These are phyloP conservation scores for Phytophthora constricta DNA, from an alignment of 352 stramenopile genomes.

Conservation along the genomic window DNA sequence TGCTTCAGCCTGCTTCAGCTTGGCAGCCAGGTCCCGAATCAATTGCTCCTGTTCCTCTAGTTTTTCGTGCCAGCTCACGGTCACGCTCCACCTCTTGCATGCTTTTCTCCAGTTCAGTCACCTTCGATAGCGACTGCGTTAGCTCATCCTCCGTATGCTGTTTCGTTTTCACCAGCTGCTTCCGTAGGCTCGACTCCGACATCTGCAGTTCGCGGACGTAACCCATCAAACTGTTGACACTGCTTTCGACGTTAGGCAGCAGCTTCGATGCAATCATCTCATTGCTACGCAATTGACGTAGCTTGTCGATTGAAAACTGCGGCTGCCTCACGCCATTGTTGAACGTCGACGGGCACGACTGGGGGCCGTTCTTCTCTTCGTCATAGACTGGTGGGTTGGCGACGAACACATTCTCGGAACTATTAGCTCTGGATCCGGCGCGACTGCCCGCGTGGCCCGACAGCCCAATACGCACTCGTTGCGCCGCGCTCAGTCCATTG, in stretches of 20 bases:
- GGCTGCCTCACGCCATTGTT: constrained; percentile 22
- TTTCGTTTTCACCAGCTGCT: constrained; percentile 59
- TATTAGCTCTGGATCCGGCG: constrained; percentile 37
- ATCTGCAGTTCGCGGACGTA: constrained; percentile 74
- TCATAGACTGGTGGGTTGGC: constrained; percentile 33
- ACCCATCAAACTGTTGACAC: constrained; percentile 67
- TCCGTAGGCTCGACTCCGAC: constrained; percentile 62
- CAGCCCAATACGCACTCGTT: constrained; percentile 65
- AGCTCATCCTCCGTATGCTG: constrained; percentile 54
- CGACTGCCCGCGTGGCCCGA: constrained; percentile 42
- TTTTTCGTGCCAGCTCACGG: constrained; percentile 25
- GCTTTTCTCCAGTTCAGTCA: constrained; percentile 21
- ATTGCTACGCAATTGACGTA: constrained; percentile 15
- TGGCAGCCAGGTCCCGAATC: constrained; percentile 37
- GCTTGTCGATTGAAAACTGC: constrained; percentile 13
- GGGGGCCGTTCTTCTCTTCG: constrained; percentile 45
- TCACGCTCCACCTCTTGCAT: constrained; percentile 33
- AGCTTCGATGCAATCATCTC: constrained; percentile 57
- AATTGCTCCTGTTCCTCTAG: constrained; percentile 43
- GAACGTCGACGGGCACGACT: constrained; percentile 47
- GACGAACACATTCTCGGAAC: constrained; percentile 41
- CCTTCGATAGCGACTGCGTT: constrained; percentile 31
- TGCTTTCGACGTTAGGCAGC: constrained; percentile 53
- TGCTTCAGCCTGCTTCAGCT: constrained; percentile 34
- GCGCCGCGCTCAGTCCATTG: constrained; percentile 55